phyloP scores from a whole-genome alignment of 116 monocot species.

The Trichopus zeylanicus region DNA sequence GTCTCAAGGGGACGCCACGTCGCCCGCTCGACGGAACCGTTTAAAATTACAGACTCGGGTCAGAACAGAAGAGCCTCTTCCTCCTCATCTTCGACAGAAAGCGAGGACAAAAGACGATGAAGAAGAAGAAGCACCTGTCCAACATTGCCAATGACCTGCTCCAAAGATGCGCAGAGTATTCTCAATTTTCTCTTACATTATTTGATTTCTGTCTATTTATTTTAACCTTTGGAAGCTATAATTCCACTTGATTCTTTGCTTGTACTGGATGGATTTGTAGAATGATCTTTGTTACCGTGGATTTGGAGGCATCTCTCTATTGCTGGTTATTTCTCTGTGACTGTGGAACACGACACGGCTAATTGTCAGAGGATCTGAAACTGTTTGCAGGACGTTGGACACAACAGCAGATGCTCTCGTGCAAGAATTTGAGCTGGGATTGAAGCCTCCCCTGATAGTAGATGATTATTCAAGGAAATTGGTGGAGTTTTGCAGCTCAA shows the following conservation, averaged over 20 bases:
- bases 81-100: no score
- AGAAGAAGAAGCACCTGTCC: constrained; percentile 27
- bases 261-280: no score
- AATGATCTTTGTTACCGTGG: neutral
- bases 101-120: neutral
- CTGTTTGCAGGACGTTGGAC: constrained; percentile 37
- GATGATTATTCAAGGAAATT: constrained; percentile 52
- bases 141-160: constrained; percentile 17
- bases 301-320: neutral
- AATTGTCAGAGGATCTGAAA: neutral
- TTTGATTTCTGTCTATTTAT: neutral
- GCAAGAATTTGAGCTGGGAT: constrained; percentile 42
- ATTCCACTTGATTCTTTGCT: no score
- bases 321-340: neutral
- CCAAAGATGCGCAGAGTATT: constrained; percentile 21
- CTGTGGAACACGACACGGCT: no score
- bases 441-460: constrained; percentile 17
- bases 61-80: no score
- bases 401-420: constrained; percentile 47
- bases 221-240: neutral
- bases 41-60: no score
- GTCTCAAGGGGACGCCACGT: no score
- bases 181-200: constrained; percentile 2
- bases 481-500: constrained; percentile 69
- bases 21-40: no score